Percentiles rank a stretch among this genome's conserved stretches.
Evolutionary conservation across 129 eudicot genomes (phyloP).

Genomic region (Flaveria robusta): DNA sequence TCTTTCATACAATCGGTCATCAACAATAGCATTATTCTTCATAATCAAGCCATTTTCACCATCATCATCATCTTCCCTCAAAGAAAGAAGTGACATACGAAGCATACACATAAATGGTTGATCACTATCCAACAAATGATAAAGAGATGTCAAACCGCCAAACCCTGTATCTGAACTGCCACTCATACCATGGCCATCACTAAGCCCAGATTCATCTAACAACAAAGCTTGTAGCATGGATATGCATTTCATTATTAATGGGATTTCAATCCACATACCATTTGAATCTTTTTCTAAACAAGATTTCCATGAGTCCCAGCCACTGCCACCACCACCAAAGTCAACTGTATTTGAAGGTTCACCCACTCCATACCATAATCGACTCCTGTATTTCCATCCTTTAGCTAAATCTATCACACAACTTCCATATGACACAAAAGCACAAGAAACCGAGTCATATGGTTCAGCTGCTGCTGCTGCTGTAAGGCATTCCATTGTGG

Average conservation of each 20-base stretch:
- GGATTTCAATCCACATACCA: slow-evolving; percentile 86
- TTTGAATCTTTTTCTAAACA: slow-evolving; percentile 73
- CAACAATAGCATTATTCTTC: slow-evolving; percentile 42
- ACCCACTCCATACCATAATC: slow-evolving; percentile 87
- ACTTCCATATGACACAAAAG: slow-evolving; percentile 93
- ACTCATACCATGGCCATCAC: slow-evolving; percentile 81
- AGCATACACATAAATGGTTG: slow-evolving; percentile 95
- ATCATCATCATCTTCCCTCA: slow-evolving; percentile 77
- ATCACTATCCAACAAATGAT: slow-evolving; percentile 89
- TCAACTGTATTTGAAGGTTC: slow-evolving; percentile 46
- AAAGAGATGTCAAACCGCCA: slow-evolving; percentile 80
- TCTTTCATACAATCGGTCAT: slow-evolving; percentile 39
- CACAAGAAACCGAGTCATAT: slow-evolving; percentile 82
- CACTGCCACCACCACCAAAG: slow-evolving; percentile 93
- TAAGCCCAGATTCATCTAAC: slow-evolving; percentile 79
- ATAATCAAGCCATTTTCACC: slow-evolving; percentile 55
- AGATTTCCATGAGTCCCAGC: slow-evolving; percentile 88
- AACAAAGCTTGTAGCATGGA: slow-evolving; percentile 78
- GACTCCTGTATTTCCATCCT: slow-evolving; percentile 93
- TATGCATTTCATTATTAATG: slow-evolving; percentile 74
- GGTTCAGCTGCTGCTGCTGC: slow-evolving; percentile 98
- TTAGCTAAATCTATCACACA: slow-evolving; percentile 71
- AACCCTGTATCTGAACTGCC: slow-evolving; percentile 77
- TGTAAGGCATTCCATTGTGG: slow-evolving; percentile 71
- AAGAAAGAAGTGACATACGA: slow-evolving; percentile 82